Conservation (phyloP, 2,329 filamentous ascomycete genomes). For the Trichoderma harzianum region DNA sequence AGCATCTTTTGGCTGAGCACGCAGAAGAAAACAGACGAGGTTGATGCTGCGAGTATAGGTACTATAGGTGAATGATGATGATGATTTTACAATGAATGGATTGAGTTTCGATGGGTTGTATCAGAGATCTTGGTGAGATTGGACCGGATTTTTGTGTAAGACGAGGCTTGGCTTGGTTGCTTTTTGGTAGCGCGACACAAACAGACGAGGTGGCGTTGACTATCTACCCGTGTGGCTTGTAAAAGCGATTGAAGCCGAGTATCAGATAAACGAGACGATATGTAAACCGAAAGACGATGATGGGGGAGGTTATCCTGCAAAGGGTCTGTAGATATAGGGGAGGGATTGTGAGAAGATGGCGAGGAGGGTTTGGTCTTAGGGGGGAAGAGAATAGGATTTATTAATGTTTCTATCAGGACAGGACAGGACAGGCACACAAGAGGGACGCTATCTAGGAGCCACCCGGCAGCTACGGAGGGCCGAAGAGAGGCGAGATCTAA, state of each 20-base stretch:
- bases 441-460: slow-evolving; percentile 9
- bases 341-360: background rate
- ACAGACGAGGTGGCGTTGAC: background rate
- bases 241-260: background rate
- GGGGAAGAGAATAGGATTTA: background rate
- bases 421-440: background rate
- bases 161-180: slow-evolving; percentile 10
- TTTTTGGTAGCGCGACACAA: background rate
- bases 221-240: background rate
- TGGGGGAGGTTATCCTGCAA: background rate
- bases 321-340: background rate
- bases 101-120: background rate
- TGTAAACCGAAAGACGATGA: background rate
- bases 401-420: background rate
- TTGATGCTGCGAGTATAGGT: background rate
- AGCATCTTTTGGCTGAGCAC: slow-evolving; percentile 21
- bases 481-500: slow-evolving; percentile 13
- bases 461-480: slow-evolving; percentile 15
- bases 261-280: background rate
- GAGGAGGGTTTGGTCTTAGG: background rate
- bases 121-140: background rate
- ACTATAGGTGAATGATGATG: background rate
- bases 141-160: background rate
- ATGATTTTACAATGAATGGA: background rate
- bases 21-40: background rate